Conservation (phyloP, 2,329 filamentous ascomycete species). For the Ophiosphaerella herpotricha region DNA sequence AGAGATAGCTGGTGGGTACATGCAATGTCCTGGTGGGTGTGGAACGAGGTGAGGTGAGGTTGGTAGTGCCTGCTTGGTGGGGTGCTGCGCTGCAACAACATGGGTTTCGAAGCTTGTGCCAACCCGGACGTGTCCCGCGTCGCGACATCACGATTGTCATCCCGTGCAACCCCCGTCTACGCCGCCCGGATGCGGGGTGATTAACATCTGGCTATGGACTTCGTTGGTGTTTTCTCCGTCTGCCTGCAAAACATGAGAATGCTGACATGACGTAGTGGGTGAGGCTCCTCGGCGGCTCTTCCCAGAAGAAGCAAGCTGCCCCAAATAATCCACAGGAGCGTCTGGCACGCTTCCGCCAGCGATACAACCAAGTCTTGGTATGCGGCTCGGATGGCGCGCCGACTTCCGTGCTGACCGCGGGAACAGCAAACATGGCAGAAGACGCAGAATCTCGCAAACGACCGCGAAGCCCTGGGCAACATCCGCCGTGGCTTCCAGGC, state of each 20-base stretch:
- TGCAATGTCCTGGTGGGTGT: too few species aligned
- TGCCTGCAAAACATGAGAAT: neutral
- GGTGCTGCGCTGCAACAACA: neutral
- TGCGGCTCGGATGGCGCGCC: neutral
- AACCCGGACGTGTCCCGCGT: conserved; percentile 1
- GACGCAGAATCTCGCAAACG: conserved; percentile 55
- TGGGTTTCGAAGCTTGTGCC: neutral
- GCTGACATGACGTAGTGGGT: conserved; percentile 56
- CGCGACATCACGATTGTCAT: conserved; percentile 19
- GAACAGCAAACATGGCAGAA: conserved; percentile 65
- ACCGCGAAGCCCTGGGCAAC: conserved; percentile 55
- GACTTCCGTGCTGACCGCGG: conserved; percentile 14
- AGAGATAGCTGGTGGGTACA: too few species aligned
- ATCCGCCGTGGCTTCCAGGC: conserved; percentile 61
- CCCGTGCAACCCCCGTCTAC: conserved; percentile 21
- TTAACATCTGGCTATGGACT: conserved; percentile 30
- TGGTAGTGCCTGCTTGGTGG: neutral
- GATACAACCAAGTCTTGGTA: conserved; percentile 64
- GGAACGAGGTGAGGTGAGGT: too few species aligned
- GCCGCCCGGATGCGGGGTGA: conserved; percentile 31
- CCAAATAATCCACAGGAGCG: conserved; percentile 63
- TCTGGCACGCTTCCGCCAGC: conserved; percentile 64
- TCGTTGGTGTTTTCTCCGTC: conserved; percentile 17
- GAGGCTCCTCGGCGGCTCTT: conserved; percentile 63
- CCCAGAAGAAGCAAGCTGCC: conserved; percentile 55